phyloP scores from a whole-genome alignment of 768 basidiomycete species.

The Termitomyces sp. region DNA sequence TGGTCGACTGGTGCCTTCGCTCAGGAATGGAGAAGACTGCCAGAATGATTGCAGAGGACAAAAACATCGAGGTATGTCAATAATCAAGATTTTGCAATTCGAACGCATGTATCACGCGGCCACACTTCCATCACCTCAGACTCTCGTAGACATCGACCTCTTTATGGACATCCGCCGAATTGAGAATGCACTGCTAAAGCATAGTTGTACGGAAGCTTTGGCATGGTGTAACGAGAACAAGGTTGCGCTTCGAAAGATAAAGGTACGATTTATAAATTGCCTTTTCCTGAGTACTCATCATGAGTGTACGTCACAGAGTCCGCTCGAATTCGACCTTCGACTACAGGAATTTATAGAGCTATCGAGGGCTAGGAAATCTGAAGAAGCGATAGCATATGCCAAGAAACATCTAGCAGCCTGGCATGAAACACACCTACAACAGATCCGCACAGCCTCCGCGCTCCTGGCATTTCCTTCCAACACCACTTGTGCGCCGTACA shows the following conservation, averaged over 20 bases:
- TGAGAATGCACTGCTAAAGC: slow-evolving; percentile 66
- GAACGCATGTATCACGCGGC: neutral
- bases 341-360: slow-evolving; percentile 97
- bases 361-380: slow-evolving; percentile 53
- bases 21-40: slow-evolving; percentile 77
- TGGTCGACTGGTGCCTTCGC: slow-evolving; percentile 89
- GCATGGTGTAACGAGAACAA: slow-evolving; percentile 98
- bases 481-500: slow-evolving; percentile 74
- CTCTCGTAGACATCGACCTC: slow-evolving; percentile 84
- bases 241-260: slow-evolving; percentile 84
- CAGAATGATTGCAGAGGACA: slow-evolving; percentile 65
- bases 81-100: neutral
- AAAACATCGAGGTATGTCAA: slow-evolving; percentile 66
- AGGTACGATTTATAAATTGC: slow-evolving; percentile 36
- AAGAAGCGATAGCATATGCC: slow-evolving; percentile 80
- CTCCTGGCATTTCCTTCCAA: slow-evolving; percentile 70
- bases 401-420: slow-evolving; percentile 76
- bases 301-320: slow-evolving; percentile 49
- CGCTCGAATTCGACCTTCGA: slow-evolving; percentile 92
- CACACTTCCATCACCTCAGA: slow-evolving; percentile 32
- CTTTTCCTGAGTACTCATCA: neutral
- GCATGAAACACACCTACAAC: slow-evolving; percentile 73
- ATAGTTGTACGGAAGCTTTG: slow-evolving; percentile 85
- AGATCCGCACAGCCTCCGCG: slow-evolving; percentile 72
- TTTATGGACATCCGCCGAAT: slow-evolving; percentile 88